Percentiles rank a stretch among this genome's conserved stretches.
Evolutionary conservation across 2,329 filamentous ascomycete species (phyloP).

Genomic region (Cladophialophora immunda): DNA sequence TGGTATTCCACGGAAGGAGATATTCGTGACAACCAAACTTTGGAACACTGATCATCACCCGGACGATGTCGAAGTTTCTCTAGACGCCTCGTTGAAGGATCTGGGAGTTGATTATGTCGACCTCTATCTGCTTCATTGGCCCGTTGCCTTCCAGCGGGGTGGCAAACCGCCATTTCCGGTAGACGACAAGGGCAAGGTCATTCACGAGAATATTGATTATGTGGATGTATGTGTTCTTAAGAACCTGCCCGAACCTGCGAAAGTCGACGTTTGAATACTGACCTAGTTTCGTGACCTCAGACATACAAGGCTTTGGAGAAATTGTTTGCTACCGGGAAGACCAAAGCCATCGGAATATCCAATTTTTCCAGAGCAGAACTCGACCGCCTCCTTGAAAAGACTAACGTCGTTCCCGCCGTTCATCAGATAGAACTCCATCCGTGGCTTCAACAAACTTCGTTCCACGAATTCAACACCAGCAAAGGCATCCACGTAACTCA

Average conservation of each 20-base stretch:
- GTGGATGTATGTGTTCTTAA: no score
- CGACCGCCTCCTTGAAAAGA: slow-evolving; percentile 64
- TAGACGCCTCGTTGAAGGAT: slow-evolving; percentile 65
- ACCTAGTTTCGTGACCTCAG: neutral
- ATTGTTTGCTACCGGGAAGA: slow-evolving; percentile 63
- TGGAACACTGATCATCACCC: slow-evolving; percentile 65
- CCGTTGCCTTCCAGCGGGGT: slow-evolving; percentile 6
- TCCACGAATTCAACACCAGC: slow-evolving; percentile 59
- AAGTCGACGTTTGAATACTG: no score
- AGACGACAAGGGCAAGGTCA: slow-evolving; percentile 46
- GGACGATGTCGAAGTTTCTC: slow-evolving; percentile 52
- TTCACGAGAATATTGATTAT: no score
- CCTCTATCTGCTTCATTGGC: slow-evolving; percentile 63
- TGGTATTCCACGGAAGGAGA: slow-evolving; percentile 76
- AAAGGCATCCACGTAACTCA: slow-evolving; percentile 41
- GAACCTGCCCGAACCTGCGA: no score
- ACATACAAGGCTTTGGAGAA: slow-evolving; percentile 72
- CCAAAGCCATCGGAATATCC: slow-evolving; percentile 66
- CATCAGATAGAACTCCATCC: slow-evolving; percentile 87
- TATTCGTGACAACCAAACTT: slow-evolving; percentile 86
- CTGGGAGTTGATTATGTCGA: slow-evolving; percentile 72
- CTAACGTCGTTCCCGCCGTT: slow-evolving; percentile 70
- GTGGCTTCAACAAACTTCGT: slow-evolving; percentile 66
- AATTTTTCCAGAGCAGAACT: slow-evolving; percentile 66
- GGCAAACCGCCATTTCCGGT: slow-evolving; percentile 59